A percentile compares a stretch with the other conserved stretches of the same genome.
These are phyloP conservation scores for Phialemoniopsis sp. DNA, from an alignment of 2,329 filamentous ascomycete genomes.

Conservation along the genomic window DNA sequence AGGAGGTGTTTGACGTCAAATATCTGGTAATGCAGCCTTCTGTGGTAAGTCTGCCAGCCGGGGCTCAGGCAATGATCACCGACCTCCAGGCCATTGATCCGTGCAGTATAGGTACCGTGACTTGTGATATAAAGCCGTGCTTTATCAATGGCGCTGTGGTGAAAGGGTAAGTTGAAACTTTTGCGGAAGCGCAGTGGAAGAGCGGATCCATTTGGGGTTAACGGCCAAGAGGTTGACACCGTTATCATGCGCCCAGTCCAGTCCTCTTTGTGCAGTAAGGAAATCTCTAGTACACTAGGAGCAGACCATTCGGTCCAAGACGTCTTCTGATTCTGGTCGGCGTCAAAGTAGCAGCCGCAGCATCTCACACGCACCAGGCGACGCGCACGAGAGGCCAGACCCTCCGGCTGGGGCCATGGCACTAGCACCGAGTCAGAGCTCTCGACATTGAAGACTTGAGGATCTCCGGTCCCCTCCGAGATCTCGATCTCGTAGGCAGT, in stretches of 20 bases:
- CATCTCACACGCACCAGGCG: slow-evolving; percentile 9
- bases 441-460: slow-evolving; percentile 4
- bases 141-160: not conserved
- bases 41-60: slow-evolving; percentile 34
- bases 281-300: too few relatives aligned
- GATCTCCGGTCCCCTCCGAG: not conserved
- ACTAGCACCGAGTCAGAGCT: slow-evolving; percentile 20
- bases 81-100: slow-evolving; percentile 27
- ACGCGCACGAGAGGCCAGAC: slow-evolving; percentile 6
- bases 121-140: slow-evolving; percentile 29
- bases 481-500: slow-evolving; percentile 11
- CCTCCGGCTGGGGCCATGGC: slow-evolving; percentile 22
- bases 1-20: slow-evolving; percentile 33
- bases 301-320: too few relatives aligned
- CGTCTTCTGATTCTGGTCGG: too few relatives aligned
- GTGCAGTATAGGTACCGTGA: slow-evolving; percentile 25
- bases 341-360: not conserved
- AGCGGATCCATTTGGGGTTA: too few relatives aligned
- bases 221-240: too few relatives aligned
- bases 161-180: too few relatives aligned
- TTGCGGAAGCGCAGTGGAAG: too few relatives aligned
- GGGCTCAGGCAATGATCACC: slow-evolving; percentile 27
- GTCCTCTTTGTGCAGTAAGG: too few relatives aligned
- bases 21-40: slow-evolving; percentile 33
- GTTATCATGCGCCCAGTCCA: too few relatives aligned